phyloP scores from a whole-genome alignment of 768 basidiomycete genomes.

The Termitomyces sp. region DNA sequence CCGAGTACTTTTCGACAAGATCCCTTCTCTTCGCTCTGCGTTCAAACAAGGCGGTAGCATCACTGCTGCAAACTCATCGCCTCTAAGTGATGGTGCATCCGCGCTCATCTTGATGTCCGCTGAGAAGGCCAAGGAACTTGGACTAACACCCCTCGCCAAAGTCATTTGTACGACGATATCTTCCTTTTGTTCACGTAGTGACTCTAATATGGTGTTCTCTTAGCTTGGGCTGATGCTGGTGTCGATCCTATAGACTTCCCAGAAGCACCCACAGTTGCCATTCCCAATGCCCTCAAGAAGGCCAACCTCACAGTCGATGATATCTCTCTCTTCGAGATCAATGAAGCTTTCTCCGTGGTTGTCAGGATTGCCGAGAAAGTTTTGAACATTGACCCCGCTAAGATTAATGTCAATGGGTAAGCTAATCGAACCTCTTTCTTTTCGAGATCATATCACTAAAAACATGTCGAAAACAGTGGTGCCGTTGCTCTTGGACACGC shows the following conservation, averaged over 20 bases:
- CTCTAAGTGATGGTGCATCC: slow-evolving; percentile 92
- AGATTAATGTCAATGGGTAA: slow-evolving; percentile 87
- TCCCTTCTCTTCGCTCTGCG: slow-evolving; percentile 80
- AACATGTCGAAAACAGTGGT: slow-evolving; percentile 51
- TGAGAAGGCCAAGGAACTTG: slow-evolving; percentile 86
- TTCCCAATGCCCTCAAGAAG: slow-evolving; percentile 82
- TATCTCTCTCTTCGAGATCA: slow-evolving; percentile 91
- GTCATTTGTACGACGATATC: slow-evolving; percentile 68
- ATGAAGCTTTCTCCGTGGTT: slow-evolving; percentile 97
- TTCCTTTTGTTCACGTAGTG: slow-evolving; percentile 5
- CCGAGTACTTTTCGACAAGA: slow-evolving; percentile 91
- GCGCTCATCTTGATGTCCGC: slow-evolving; percentile 94
- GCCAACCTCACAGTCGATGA: slow-evolving; percentile 81
- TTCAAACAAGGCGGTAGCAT: slow-evolving; percentile 89
- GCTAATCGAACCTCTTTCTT: slow-evolving; percentile 19
- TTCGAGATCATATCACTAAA: slow-evolving; percentile 1
- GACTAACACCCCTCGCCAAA: slow-evolving; percentile 89
- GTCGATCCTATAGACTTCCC: slow-evolving; percentile 98
- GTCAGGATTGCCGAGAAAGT: slow-evolving; percentile 88
- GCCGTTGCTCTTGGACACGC: slow-evolving; percentile 96
- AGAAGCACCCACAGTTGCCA: slow-evolving; percentile 84
- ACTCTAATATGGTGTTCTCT: slow-evolving; percentile 7
- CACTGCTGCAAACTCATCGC: slow-evolving; percentile 96
- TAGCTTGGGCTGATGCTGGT: slow-evolving; percentile 96
- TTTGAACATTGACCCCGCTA: slow-evolving; percentile 74